Percentiles rank a stretch among this genome's conserved stretches.
phyloP scores from a whole-genome alignment of 768 basidiomycete genomes.

The Suillus subaureus region DNA sequence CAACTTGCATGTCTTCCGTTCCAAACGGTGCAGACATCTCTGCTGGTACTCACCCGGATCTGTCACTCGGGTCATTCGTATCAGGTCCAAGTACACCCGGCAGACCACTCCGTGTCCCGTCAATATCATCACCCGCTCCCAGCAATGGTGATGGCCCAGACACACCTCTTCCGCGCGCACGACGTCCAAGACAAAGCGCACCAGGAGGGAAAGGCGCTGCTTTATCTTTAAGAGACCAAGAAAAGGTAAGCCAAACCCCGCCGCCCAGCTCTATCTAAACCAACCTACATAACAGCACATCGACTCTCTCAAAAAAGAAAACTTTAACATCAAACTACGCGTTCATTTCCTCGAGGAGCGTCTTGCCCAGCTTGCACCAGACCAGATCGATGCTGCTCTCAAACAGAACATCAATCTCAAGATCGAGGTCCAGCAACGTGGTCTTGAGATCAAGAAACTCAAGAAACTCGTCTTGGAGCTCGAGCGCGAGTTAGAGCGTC shows the following conservation, averaged over 20 bases:
- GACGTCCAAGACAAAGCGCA: too few relatives aligned
- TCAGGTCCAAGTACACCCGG: slow-evolving; percentile 58
- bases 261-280: too few relatives aligned
- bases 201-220: too few relatives aligned
- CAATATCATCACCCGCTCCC: slow-evolving; percentile 52
- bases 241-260: too few relatives aligned
- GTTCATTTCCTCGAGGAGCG: slow-evolving; percentile 96
- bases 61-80: slow-evolving; percentile 59
- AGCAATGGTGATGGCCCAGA: slow-evolving; percentile 50
- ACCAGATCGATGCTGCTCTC: slow-evolving; percentile 88
- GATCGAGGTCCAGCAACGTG: slow-evolving; percentile 86
- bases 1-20: not conserved
- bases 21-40: slow-evolving; percentile 20
- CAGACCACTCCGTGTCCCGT: slow-evolving; percentile 46
- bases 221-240: too few relatives aligned
- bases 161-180: too few relatives aligned
- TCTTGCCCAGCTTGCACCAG: slow-evolving; percentile 84
- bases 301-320: too few relatives aligned
- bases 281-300: too few relatives aligned
- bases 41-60: slow-evolving; percentile 50
- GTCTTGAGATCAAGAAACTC: slow-evolving; percentile 87
- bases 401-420: slow-evolving; percentile 94
- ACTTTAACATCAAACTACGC: slow-evolving; percentile 91
- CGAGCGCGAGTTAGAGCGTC: too few relatives aligned
- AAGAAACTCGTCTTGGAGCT: slow-evolving; percentile 88